A percentile compares a stretch with the other conserved stretches of the same genome.
Evolutionary conservation across 768 basidiomycete species (phyloP).

Genomic region (Lactarius tabidus): DNA sequence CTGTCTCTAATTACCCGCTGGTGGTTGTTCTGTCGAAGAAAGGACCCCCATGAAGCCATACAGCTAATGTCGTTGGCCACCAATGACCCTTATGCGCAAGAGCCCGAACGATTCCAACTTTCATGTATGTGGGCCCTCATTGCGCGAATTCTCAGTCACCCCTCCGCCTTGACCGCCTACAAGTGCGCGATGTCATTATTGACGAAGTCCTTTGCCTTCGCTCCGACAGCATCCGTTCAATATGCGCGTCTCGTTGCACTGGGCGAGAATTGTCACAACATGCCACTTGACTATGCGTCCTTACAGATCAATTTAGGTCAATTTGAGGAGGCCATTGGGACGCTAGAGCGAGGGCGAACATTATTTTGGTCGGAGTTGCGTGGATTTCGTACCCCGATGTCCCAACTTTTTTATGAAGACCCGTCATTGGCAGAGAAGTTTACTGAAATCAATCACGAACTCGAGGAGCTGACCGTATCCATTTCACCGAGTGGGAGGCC

Average conservation of each 20-base stretch:
- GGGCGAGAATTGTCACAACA: background rate
- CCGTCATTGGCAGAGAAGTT: background rate
- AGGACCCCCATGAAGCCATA: background rate
- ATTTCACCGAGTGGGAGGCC: background rate
- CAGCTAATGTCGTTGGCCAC: background rate
- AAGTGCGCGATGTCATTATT: background rate
- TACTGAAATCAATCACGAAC: background rate
- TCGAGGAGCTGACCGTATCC: background rate
- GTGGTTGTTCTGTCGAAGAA: background rate
- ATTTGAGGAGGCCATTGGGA: constrained; percentile 11
- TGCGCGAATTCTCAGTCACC: background rate
- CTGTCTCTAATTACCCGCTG: background rate
- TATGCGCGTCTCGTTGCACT: background rate
- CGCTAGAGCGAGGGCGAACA: constrained; percentile 6
- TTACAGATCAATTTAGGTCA: constrained; percentile 4
- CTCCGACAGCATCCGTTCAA: background rate
- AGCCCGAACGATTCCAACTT: background rate
- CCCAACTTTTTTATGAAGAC: background rate
- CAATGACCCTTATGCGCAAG: background rate
- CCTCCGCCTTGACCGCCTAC: background rate
- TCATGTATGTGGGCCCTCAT: background rate
- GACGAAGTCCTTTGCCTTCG: too few relatives aligned
- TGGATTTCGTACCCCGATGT: constrained; percentile 1
- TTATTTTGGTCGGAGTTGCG: constrained; percentile 15
- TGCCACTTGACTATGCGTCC: constrained; percentile 9